Base-by-base conservation (phyloP, 1,139 yeast genomes). In the Pichia inconspicua region DNA sequence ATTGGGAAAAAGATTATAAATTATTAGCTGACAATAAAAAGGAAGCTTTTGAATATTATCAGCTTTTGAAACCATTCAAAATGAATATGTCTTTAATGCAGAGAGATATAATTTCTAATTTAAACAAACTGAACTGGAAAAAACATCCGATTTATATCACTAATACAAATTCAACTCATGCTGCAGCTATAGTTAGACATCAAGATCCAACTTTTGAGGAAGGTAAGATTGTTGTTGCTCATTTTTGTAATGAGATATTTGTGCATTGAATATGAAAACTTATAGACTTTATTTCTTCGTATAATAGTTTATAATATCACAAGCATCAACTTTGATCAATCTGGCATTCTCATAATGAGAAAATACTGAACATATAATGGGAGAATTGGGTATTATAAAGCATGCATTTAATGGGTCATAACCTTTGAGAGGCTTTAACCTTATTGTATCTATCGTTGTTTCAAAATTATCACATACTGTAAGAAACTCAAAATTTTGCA, bases 131-230 rank as follows among this genome's bases (percentile, higher is more conserved):
- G 12, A 58, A 66, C 3, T 87, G 95, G 95, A 64, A 69, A 34
- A 87, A 84, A 62, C 83, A 63, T 59, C 94, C 94, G 0, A 73
- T 86, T 30, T 73, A 84, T 51, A 82, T 87, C 47, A 73, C 83
- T 42, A 68, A 74, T 34, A 81, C 92, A 4, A 73, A 73, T 46
- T 76, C 80, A 44, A 75, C 94, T 0, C 96, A 87, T 60, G 88
- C 95, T 2, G 95, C 92, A 2, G 82, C 87, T 1, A 84, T 87
- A 50, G 85, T 82, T 38, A 73, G 95, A 48, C 76, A 73, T 50
- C 66, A 66, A 14, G 68, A 69, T 40, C 75, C 75, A 36, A 73
- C 74, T 25, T 58, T 70, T 25, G 79, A 75, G 52, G 95, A 87
- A 63, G 96, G 96, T 0, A 75, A 79, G 58, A 62, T 71, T 1